phyloP scores from a whole-genome alignment of 2,329 filamentous ascomycete genomes.

The Arthrinium phaeospermum region DNA sequence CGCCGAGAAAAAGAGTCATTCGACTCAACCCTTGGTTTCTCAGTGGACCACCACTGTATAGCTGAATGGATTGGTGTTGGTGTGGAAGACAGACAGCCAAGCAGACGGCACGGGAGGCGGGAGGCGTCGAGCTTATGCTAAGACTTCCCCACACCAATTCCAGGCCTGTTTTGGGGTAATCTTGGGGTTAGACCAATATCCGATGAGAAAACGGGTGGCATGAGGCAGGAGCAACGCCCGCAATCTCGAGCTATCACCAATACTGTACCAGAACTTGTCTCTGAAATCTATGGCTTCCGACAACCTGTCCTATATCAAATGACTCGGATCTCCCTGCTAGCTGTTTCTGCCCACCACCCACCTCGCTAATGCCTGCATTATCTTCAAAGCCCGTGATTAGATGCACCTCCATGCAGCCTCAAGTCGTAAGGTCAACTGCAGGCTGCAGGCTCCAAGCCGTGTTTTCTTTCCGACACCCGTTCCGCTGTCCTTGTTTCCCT shows the following conservation, averaged over 20 bases:
- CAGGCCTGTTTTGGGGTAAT: constrained; percentile 15
- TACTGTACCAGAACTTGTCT: background rate
- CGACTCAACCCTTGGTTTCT: background rate
- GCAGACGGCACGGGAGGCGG: constrained; percentile 7
- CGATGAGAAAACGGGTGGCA: background rate
- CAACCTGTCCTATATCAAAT: constrained; percentile 4
- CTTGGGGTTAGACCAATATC: constrained; percentile 19
- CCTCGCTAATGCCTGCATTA: constrained; percentile 1
- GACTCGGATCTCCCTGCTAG: background rate
- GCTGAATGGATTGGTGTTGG: background rate
- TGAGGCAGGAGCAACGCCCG: background rate
- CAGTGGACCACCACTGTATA: background rate
- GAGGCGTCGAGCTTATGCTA: constrained; percentile 2
- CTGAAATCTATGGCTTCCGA: background rate
- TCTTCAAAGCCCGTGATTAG: constrained; percentile 10
- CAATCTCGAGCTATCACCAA: constrained; percentile 4
- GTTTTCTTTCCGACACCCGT: background rate
- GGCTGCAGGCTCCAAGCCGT: background rate
- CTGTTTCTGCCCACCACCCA: background rate
- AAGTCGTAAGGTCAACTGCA: background rate
- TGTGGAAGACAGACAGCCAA: background rate
- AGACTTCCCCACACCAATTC: constrained; percentile 13
- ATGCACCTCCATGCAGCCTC: background rate
- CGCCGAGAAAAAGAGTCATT: background rate
- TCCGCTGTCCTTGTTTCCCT: background rate